Conservation (phyloP, 306 rosid species). For the Clitoria ternatea region DNA sequence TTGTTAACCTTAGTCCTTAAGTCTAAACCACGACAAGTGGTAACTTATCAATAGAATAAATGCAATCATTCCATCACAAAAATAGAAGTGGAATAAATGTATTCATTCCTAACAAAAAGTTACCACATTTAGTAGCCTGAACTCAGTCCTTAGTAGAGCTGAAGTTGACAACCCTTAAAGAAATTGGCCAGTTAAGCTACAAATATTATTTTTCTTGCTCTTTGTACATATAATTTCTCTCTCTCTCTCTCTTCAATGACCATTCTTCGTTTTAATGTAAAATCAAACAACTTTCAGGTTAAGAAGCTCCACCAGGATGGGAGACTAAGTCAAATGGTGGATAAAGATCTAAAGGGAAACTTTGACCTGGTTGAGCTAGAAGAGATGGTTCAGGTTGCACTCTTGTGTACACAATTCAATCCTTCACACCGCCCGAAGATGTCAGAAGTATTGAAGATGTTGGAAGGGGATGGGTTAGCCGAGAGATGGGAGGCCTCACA, state of each 20-base stretch:
- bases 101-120: neutral
- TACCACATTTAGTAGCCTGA: neutral
- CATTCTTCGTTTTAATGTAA: constrained; percentile 6
- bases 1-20: neutral
- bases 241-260: neutral
- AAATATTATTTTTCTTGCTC: neutral
- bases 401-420: constrained; percentile 84
- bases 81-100: neutral
- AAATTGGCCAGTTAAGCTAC: neutral
- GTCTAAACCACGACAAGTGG: neutral
- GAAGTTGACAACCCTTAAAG: neutral
- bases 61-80: neutral
- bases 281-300: constrained; percentile 52
- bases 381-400: constrained; percentile 96
- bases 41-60: neutral
- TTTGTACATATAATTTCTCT: too few relatives aligned
- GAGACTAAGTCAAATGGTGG: constrained; percentile 74
- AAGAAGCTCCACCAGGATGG: constrained; percentile 88
- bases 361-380: constrained; percentile 73
- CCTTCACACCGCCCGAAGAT: constrained; percentile 87
- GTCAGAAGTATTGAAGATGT: constrained; percentile 93
- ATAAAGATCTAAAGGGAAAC: constrained; percentile 73
- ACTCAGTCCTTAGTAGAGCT: neutral
- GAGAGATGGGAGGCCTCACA: constrained; percentile 99
- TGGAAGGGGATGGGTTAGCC: constrained; percentile 95